Evolutionary conservation across 2,329 filamentous ascomycete genomes (phyloP).

Genomic region (Cladosporium sp.): DNA sequence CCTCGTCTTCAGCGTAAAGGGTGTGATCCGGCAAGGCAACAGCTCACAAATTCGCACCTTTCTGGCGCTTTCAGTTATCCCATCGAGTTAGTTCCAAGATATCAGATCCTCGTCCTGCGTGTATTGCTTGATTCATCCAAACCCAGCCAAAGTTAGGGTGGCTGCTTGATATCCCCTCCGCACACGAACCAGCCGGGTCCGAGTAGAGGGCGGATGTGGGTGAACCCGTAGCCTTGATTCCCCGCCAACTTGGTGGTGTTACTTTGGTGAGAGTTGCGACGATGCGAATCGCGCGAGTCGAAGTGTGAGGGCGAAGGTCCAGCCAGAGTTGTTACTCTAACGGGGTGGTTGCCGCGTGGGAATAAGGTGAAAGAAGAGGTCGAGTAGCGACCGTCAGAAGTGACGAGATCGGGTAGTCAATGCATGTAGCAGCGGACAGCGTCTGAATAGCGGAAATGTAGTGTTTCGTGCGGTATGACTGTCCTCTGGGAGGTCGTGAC

Average conservation of each 20-base stretch:
- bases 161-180: slow-evolving; percentile 88
- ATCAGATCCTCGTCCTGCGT: not conserved
- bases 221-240: slow-evolving; percentile 66
- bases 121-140: not conserved
- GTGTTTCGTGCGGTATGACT: not conserved
- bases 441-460: not conserved
- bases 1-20: not conserved
- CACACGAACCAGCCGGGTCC: slow-evolving; percentile 93
- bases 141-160: slow-evolving; percentile 73
- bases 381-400: not conserved
- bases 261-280: slow-evolving; percentile 12
- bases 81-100: slow-evolving; percentile 1
- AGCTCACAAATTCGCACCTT: slow-evolving; percentile 11
- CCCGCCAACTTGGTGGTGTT: slow-evolving; percentile 91
- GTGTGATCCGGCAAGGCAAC: slow-evolving; percentile 2
- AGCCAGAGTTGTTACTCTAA: slow-evolving; percentile 18
- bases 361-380: slow-evolving; percentile 18
- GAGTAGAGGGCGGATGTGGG: slow-evolving; percentile 81
- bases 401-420: slow-evolving; percentile 11
- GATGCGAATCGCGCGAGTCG: slow-evolving; percentile 7
- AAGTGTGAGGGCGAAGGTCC: slow-evolving; percentile 31
- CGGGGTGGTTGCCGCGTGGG: slow-evolving; percentile 11
- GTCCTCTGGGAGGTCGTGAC: slow-evolving; percentile 5
- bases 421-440: not conserved
- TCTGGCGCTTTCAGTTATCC: slow-evolving; percentile 14